phyloP scores from a whole-genome alignment of 2,329 filamentous ascomycete species.

The Aspergillus sp. region DNA sequence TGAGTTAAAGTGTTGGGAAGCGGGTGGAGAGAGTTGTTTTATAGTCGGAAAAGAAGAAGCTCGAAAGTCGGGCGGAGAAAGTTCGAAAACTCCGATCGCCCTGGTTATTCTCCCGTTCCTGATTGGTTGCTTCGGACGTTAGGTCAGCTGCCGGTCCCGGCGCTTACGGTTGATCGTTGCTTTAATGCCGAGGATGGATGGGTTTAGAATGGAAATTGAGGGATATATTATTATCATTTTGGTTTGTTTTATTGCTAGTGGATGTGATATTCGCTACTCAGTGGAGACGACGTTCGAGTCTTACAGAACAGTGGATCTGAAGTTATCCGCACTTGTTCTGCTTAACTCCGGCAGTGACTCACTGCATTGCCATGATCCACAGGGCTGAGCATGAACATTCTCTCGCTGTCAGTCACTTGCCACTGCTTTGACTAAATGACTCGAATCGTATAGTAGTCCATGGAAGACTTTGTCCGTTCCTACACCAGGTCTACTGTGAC shows the following conservation, averaged over 20 bases:
- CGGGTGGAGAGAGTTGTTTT: constrained; percentile 7
- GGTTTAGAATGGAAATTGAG: too few species aligned
- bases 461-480: not conserved
- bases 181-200: not conserved
- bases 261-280: not conserved
- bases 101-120: constrained; percentile 9
- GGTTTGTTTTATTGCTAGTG: too few species aligned
- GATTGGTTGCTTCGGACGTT: constrained; percentile 14
- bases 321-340: not conserved
- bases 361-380: constrained; percentile 6
- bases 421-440: not conserved
- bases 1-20: constrained; percentile 6
- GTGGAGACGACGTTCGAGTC: not conserved
- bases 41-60: constrained; percentile 26
- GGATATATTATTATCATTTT: too few species aligned
- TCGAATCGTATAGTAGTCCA: not conserved
- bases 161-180: not conserved
- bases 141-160: constrained; percentile 12
- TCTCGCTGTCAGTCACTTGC: not conserved
- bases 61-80: constrained; percentile 26
- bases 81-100: constrained; percentile 28
- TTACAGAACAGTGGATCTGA: not conserved
- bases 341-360: constrained; percentile 9
- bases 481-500: too few species aligned
- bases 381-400: constrained; percentile 1